Percentiles rank a stretch among this genome's conserved stretches.
phyloP scores from a whole-genome alignment of 805 yeast species.

The Sungouiozyma ichnusensis region DNA sequence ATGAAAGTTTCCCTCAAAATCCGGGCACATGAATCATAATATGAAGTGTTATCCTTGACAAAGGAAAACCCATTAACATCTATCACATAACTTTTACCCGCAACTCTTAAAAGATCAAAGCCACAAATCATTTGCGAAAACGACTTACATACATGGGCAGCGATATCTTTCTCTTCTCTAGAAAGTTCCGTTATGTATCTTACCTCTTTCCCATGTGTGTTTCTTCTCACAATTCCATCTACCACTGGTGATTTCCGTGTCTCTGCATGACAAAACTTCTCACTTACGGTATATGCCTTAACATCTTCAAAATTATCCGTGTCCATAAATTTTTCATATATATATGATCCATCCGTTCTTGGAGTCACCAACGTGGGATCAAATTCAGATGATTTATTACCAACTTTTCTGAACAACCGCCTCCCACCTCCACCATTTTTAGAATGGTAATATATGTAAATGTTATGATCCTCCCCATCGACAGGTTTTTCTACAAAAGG shows the following conservation, averaged over 20 bases:
- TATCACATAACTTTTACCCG: constrained; percentile 82
- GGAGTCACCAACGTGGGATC: constrained; percentile 69
- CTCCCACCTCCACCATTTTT: constrained; percentile 97
- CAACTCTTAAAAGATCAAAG: constrained; percentile 82
- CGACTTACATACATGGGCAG: constrained; percentile 57
- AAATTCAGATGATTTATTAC: constrained; percentile 92
- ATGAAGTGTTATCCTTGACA: constrained; percentile 81
- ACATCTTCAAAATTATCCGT: constrained; percentile 98
- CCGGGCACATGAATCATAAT: constrained; percentile 74
- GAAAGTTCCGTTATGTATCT: constrained; percentile 77
- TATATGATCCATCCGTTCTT: constrained; percentile 81
- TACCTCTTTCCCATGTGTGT: constrained; percentile 94
- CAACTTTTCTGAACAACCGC: constrained; percentile 85
- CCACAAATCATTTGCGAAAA: constrained; percentile 96
- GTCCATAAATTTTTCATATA: constrained; percentile 93
- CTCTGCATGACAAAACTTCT: constrained; percentile 88
- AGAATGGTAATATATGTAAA: constrained; percentile 79
- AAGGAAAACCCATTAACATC: constrained; percentile 98
- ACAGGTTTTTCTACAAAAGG: constrained; percentile 98
- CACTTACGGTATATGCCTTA: constrained; percentile 95
- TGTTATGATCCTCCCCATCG: constrained; percentile 97
- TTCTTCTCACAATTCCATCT: constrained; percentile 96
- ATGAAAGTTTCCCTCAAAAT: constrained; percentile 68
- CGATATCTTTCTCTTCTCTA: constrained; percentile 69
- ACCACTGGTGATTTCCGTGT: constrained; percentile 98